Conservation (phyloP, 2,329 filamentous ascomycete species). For the Claviceps monticola region DNA sequence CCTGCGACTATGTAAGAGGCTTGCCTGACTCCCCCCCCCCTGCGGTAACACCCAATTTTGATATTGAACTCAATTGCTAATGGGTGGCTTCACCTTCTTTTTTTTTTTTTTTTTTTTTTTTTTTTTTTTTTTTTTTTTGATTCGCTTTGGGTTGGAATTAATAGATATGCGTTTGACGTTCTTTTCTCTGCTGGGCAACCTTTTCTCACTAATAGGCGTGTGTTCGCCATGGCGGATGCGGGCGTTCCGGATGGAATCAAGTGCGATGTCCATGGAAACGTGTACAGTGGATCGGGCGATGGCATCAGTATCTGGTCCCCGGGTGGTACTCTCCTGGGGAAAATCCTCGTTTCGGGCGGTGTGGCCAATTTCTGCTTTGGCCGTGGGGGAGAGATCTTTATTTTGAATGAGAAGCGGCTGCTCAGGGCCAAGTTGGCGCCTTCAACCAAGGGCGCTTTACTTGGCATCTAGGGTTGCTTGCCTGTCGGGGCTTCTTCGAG, state of each 20-base stretch:
- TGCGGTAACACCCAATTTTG: no score
- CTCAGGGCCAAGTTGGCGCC: slow-evolving; percentile 20
- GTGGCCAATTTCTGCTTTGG: slow-evolving; percentile 36
- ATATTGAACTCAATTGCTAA: no score
- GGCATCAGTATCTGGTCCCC: slow-evolving; percentile 35
- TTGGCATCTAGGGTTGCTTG: slow-evolving; percentile 5
- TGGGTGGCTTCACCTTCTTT: no score
- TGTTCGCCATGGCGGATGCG: slow-evolving; percentile 35
- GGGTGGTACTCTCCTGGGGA: slow-evolving; percentile 30
- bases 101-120: no score
- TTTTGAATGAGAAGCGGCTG: slow-evolving; percentile 32
- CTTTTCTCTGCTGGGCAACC: slow-evolving; percentile 15
- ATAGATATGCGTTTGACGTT: slow-evolving; percentile 24
- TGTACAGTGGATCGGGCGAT: slow-evolving; percentile 35
- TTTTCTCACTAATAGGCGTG: slow-evolving; percentile 30
- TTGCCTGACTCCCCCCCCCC: not conserved
- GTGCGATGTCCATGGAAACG: slow-evolving; percentile 30
- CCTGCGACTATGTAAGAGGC: slow-evolving; percentile 15
- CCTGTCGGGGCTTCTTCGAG: no score
- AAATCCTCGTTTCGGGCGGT: slow-evolving; percentile 26
- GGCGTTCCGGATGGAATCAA: slow-evolving; percentile 36
- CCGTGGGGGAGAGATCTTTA: slow-evolving; percentile 26
- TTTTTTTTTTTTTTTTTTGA: no score
- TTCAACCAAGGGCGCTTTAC: slow-evolving; percentile 10
- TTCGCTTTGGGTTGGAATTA: no score